phyloP scores from a whole-genome alignment of 176 grass and related monocot species.

The Tillandsia leiboldiana region DNA sequence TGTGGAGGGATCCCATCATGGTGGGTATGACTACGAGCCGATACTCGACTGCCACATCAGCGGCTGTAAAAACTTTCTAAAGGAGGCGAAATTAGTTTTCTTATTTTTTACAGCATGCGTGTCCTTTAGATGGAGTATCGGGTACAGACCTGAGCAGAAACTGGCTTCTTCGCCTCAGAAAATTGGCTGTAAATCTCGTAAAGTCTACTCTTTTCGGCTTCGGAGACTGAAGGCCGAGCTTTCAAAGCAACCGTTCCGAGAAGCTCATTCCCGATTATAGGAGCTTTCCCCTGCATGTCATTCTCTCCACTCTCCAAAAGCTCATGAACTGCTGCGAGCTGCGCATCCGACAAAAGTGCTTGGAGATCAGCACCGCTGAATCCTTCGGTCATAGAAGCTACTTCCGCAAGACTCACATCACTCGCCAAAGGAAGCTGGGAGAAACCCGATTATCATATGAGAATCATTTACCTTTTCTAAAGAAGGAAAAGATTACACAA shows the following conservation, averaged over 20 bases:
- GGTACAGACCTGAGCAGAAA: constrained; percentile 62
- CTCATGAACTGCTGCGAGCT: constrained; percentile 73
- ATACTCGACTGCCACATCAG: no score
- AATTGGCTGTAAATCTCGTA: constrained; percentile 74
- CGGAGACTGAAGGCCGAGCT: constrained; percentile 70
- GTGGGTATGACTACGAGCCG: no score
- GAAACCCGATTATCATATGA: neutral
- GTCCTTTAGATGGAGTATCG: neutral
- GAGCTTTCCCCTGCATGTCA: constrained; percentile 24
- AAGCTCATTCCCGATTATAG: constrained; percentile 63
- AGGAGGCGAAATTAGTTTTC: no score
- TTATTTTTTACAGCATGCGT: neutral
- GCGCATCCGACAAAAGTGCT: constrained; percentile 66
- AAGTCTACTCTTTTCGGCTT: constrained; percentile 42
- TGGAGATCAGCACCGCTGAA: constrained; percentile 90
- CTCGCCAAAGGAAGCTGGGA: constrained; percentile 69
- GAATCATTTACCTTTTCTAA: neutral
- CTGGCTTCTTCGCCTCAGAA: constrained; percentile 59
- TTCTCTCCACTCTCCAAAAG: constrained; percentile 52
- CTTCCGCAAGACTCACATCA: constrained; percentile 48
- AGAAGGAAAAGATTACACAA: neutral
- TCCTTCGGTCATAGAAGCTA: constrained; percentile 79
- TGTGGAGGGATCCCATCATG: no score
- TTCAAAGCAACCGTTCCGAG: constrained; percentile 67
- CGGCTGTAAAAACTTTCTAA: neutral